Conservation (phyloP, 2,329 filamentous ascomycete genomes). For the Alternaria consortialis region DNA sequence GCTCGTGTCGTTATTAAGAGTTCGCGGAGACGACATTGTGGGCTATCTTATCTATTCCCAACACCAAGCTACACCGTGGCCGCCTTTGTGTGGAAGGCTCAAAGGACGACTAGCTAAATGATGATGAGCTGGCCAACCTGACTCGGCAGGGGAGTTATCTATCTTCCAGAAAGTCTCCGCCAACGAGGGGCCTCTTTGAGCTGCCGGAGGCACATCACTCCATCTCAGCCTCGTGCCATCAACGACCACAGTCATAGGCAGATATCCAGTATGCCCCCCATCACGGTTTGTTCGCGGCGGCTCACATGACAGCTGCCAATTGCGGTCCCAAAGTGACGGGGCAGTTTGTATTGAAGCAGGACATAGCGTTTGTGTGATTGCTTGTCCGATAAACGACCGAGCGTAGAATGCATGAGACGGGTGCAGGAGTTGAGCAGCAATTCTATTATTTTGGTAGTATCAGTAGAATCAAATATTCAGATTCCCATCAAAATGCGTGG, state of each 20-base stretch:
- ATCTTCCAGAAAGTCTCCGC: constrained; percentile 8
- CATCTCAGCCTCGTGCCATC: constrained; percentile 20
- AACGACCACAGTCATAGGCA: constrained; percentile 22
- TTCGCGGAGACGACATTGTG: not conserved
- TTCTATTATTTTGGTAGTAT: constrained; percentile 26
- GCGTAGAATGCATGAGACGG: constrained; percentile 24
- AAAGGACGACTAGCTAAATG: constrained; percentile 8
- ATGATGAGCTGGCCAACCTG: constrained; percentile 34
- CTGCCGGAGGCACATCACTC: constrained; percentile 16
- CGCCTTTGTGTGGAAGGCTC: constrained; percentile 21
- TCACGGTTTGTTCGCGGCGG: constrained; percentile 30
- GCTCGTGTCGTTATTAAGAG: constrained; percentile 1
- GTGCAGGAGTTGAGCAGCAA: constrained; percentile 22
- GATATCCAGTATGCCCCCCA: constrained; percentile 10
- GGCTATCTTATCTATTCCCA: constrained; percentile 14
- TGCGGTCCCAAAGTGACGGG: constrained; percentile 10
- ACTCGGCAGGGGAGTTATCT: constrained; percentile 9
- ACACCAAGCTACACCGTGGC: constrained; percentile 21
- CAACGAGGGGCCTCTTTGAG: constrained; percentile 14
- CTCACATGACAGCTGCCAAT: constrained; percentile 32
- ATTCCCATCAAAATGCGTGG: constrained; percentile 17
- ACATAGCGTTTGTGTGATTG: constrained; percentile 5
- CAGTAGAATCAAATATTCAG: constrained; percentile 24
- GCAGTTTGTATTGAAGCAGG: constrained; percentile 6
- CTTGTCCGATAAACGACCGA: constrained; percentile 3